These are phyloP conservation scores for Hyphopichia fennica DNA, from an alignment of 1,139 yeast species.

Conservation along the genomic window DNA sequence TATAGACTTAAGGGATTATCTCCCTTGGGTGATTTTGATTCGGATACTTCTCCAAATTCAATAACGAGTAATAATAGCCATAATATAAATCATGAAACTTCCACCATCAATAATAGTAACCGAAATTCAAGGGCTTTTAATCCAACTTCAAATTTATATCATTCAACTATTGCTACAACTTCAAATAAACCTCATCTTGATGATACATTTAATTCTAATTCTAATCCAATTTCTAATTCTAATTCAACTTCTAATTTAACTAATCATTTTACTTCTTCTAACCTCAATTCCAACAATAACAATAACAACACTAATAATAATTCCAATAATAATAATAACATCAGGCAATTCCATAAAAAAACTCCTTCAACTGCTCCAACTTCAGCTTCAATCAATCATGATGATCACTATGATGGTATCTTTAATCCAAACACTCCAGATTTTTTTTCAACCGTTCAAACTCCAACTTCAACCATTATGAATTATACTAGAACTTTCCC, in stretches of 20 bases:
- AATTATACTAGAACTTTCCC: constrained; percentile 5
- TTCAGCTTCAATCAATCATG: constrained; percentile 4
- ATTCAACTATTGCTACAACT: background rate
- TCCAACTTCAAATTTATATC: background rate
- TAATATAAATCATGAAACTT: constrained; percentile 4
- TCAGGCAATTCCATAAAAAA: background rate
- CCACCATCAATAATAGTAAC: constrained; percentile 8
- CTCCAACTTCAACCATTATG: constrained; percentile 17
- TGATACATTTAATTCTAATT: background rate
- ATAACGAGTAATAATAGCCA: constrained; percentile 14
- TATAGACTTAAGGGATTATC: constrained; percentile 16
- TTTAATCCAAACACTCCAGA: constrained; percentile 32
- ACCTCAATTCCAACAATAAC: background rate
- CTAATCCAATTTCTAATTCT: background rate
- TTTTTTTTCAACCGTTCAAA: constrained; percentile 24
- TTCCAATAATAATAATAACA: no score
- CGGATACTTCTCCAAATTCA: constrained; percentile 25
- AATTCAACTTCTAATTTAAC: background rate
- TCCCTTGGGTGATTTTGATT: constrained; percentile 26
- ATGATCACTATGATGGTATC: constrained; percentile 15
- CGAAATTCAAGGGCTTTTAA: constrained; percentile 9
- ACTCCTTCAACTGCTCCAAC: constrained; percentile 1
- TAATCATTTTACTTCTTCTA: background rate
- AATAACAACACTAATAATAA: no score
- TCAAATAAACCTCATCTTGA: no score